Conservation (phyloP, 352 stramenopile genomes). For the Thalassiosira livingstoniorum region DNA sequence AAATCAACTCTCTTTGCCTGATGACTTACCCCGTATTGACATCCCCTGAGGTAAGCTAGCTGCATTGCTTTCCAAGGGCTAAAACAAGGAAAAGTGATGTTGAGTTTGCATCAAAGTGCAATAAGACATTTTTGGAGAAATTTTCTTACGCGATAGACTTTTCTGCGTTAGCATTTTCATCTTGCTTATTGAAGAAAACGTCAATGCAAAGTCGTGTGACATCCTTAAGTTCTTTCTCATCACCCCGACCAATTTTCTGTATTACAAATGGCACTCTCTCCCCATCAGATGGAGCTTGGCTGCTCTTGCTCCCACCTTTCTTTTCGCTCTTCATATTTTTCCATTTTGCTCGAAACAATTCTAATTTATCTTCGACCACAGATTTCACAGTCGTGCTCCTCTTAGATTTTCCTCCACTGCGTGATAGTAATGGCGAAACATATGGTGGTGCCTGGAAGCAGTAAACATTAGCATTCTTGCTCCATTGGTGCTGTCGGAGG, state of each 20-base stretch:
- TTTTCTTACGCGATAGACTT: neutral
- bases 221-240: slow-evolving; percentile 57
- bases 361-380: too few relatives aligned
- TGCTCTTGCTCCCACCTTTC: too few relatives aligned
- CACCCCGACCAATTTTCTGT: slow-evolving; percentile 54
- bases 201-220: slow-evolving; percentile 70
- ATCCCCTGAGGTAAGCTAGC: slow-evolving; percentile 67
- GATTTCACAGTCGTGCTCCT: too few relatives aligned
- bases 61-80: slow-evolving; percentile 71
- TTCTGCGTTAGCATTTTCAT: slow-evolving; percentile 10
- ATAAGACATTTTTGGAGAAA: neutral
- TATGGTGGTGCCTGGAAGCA: too few relatives aligned
- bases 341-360: too few relatives aligned
- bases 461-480: too few relatives aligned
- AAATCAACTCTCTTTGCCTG: too few relatives aligned
- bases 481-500: too few relatives aligned
- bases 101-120: neutral
- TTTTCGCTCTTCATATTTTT: too few relatives aligned
- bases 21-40: slow-evolving; percentile 54
- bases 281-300: too few relatives aligned
- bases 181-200: slow-evolving; percentile 76
- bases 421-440: too few relatives aligned
- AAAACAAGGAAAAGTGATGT: neutral
- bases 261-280: slow-evolving; percentile 59
- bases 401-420: too few relatives aligned